Base-by-base conservation (phyloP, 78 protist genomes). In the Thecamonas trahens region DNA sequence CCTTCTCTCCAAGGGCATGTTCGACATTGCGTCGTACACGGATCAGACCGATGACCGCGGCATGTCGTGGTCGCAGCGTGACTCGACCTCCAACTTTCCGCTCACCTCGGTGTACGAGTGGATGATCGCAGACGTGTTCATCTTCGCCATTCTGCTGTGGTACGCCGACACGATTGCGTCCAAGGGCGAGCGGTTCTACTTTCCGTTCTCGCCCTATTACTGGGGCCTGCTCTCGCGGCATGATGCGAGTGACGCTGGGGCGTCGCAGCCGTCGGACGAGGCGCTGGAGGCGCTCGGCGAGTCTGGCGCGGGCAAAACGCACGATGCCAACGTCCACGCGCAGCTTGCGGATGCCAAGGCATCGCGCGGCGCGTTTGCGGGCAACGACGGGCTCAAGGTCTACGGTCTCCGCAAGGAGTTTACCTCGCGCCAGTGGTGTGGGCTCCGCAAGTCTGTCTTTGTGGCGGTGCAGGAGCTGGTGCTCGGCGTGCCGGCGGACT, bases 101-200 rank as follows among this genome's bases (percentile, higher is more conserved):
- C 38, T 82, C 24, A 13, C 69, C 29, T 6, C 13, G 35, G 40
- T 24, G 53, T 74, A 74, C 53, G 13, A 45, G 44, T 75, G 81
- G 75, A 28, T 74, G 24, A 35, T 62, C 44, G 32, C 73, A 20
- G 84, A 84, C 37, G 77, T 74, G 26, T 50, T 69, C 32, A 7
- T 77, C 5, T 84, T 34, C 63, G 35, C 68, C 31, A 11, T 84
- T 3, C 20, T 77, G 37, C 58, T 77, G 31, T 17, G 45, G 47
- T 84, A 84, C 62, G 39, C 77, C 9, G 89, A 84, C 80, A 74
- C 77, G 26, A 79, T 77, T n/a, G 1, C 69, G 2, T 61, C 73
- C 29, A 11, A 32, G n/a, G 38, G 63, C 54, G 49, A 70, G 61
- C 11, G 29, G 22, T 11, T 38, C 15, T 31, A n/a, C 49, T 67